Evolutionary conservation across 2,329 filamentous ascomycete species (phyloP).

Genomic region (Alternaria arborescens): DNA sequence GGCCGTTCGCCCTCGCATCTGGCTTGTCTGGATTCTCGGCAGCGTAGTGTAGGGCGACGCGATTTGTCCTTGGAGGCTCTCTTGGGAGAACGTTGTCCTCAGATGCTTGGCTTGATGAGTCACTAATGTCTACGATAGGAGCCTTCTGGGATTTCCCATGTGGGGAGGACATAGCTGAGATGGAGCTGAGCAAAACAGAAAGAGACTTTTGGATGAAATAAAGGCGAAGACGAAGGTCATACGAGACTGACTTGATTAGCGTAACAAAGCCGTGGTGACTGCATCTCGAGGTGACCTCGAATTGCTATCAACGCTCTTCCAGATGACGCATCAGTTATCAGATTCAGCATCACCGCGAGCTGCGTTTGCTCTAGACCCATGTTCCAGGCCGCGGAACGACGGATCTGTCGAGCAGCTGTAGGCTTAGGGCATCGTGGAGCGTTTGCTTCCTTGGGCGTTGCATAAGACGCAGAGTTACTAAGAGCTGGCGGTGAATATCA

Average conservation of each 20-base stretch:
- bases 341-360: not conserved
- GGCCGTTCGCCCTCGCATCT: not conserved
- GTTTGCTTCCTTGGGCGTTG: not conserved
- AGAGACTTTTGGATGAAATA: not conserved
- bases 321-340: not conserved
- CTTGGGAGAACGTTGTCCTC: not conserved
- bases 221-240: not conserved
- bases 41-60: not conserved
- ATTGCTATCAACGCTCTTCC: not conserved
- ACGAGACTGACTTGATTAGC: not conserved
- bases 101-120: conserved; percentile 1
- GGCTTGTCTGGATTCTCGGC: not conserved
- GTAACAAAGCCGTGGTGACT: not conserved
- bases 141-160: not conserved
- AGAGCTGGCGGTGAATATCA: not conserved
- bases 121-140: not conserved
- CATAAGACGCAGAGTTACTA: not conserved
- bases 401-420: not conserved
- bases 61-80: not conserved
- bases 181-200: accelerated
- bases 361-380: not conserved
- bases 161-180: not conserved
- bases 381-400: not conserved
- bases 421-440: too few species aligned
- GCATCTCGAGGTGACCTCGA: not conserved